A percentile compares a stretch with the other conserved stretches of the same genome.
phyloP scores from a whole-genome alignment of 2,329 filamentous ascomycete genomes.

The Pseudogymnoascus sp. region DNA sequence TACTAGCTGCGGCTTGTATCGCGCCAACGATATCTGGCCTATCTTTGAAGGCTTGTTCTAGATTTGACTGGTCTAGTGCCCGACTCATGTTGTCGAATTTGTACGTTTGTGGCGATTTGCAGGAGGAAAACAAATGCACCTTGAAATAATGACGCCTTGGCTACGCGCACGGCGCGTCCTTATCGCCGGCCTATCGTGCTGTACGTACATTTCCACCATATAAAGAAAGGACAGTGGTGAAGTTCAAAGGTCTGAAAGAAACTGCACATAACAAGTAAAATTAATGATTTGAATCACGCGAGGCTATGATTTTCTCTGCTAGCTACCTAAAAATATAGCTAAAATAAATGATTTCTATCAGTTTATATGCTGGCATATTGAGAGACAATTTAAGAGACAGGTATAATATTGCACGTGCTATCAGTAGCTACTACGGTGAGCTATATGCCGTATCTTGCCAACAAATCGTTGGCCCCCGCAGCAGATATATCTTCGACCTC shows the following conservation, averaged over 20 bases:
- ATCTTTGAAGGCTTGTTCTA: constrained; percentile 25
- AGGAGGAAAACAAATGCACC: background rate
- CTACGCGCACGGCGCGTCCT: constrained; percentile 4
- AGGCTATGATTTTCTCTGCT: background rate
- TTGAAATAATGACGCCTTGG: constrained; percentile 8
- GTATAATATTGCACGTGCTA: constrained; percentile 1
- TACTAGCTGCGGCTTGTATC: constrained; percentile 25
- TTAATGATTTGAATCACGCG: background rate
- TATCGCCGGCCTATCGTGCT: constrained; percentile 2
- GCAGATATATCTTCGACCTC: background rate
- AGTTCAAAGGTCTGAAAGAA: background rate
- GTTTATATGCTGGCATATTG: background rate
- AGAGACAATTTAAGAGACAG: background rate
- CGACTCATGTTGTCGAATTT: constrained; percentile 18
- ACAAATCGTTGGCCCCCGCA: background rate
- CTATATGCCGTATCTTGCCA: constrained; percentile 5
- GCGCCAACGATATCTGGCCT: constrained; percentile 25
- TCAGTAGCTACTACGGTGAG: background rate
- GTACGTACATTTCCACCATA: background rate
- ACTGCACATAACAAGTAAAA: background rate
- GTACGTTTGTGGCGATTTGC: constrained; percentile 2
- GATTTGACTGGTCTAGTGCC: constrained; percentile 22
- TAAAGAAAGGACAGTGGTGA: background rate
- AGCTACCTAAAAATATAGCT: background rate
- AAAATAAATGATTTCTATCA: background rate